Conservation (phyloP, 805 yeast genomes). For the Lachancea meyersii region DNA sequence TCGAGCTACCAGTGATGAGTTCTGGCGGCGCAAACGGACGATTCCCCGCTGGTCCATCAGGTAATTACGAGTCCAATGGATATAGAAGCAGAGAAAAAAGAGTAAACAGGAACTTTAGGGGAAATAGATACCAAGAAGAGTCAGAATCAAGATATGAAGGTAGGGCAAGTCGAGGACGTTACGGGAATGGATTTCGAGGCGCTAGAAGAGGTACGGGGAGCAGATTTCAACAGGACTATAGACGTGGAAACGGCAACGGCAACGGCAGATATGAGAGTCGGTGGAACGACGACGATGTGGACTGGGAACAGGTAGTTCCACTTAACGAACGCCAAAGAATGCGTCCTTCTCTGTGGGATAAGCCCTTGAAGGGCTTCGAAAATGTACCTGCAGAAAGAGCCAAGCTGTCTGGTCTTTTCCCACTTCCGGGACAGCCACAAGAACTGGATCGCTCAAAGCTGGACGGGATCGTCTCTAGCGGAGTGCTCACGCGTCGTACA, state of each 20-base stretch:
- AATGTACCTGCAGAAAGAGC: conserved; percentile 69
- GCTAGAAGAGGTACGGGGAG: conserved; percentile 1
- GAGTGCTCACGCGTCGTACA: conserved; percentile 22
- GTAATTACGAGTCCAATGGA: background rate
- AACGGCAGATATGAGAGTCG: conserved; percentile 6
- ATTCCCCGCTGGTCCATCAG: conserved; percentile 4
- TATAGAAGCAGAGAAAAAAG: conserved; percentile 7
- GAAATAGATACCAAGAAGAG: conserved; percentile 3
- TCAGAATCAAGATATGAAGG: conserved; percentile 6
- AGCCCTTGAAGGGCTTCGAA: conserved; percentile 66
- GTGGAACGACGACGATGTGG: conserved; percentile 20
- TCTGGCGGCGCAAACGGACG: conserved; percentile 1
- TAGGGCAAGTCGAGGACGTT: background rate
- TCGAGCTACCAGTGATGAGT: background rate
- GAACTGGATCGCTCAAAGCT: conserved; percentile 29
- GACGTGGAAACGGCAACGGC: conserved; percentile 10
- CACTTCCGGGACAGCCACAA: conserved; percentile 59
- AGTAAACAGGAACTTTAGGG: background rate
- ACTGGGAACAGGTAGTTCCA: conserved; percentile 38
- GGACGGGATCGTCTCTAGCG: conserved; percentile 29
- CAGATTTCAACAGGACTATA: conserved; percentile 10
- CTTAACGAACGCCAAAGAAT: conserved; percentile 46
- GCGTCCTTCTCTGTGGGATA: conserved; percentile 58
- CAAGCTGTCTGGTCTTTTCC: conserved; percentile 71
- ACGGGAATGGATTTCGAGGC: background rate